Evolutionary conservation across 139 green algal genomes (phyloP).

Genomic region (Chlamydomonas schloesseri): DNA sequence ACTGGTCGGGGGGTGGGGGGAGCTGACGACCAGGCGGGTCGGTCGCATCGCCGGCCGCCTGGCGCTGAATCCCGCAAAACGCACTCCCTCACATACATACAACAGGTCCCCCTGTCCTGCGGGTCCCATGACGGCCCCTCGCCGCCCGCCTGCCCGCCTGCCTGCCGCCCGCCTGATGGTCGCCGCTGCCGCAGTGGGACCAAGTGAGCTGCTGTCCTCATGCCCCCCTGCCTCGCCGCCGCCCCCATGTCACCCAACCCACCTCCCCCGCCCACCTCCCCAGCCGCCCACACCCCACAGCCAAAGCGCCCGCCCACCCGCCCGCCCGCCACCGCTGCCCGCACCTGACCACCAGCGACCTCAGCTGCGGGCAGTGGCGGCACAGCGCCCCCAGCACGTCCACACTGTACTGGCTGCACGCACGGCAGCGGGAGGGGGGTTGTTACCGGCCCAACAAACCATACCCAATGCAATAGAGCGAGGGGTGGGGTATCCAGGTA

Average conservation of each 20-base stretch:
- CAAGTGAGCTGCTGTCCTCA: too few species aligned
- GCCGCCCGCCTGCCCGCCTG: too few species aligned
- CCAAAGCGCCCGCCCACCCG: too few species aligned
- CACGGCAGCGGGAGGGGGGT: neutral
- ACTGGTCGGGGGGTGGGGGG: neutral
- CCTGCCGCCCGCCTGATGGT: too few species aligned
- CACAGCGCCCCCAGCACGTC: constrained; percentile 17
- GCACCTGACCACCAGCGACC: neutral
- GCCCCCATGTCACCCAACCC: neutral
- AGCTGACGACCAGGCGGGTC: neutral
- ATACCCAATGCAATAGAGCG: too few species aligned
- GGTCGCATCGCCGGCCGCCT: too few species aligned
- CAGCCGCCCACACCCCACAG: too few species aligned
- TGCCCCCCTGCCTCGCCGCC: neutral
- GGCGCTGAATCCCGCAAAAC: too few species aligned
- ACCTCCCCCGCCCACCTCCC: neutral
- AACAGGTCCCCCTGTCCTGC: too few species aligned
- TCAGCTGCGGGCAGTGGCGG: constrained; percentile 15
- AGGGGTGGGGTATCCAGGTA: neutral
- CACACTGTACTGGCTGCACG: neutral
- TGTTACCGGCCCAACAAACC: neutral
- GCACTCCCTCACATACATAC: too few species aligned
- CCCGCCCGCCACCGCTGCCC: neutral
- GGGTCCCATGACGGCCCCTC: too few species aligned
- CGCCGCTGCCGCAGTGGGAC: too few species aligned